Base-by-base conservation (phyloP, 164 flowering plant species). In the Macadamia integrifolia region DNA sequence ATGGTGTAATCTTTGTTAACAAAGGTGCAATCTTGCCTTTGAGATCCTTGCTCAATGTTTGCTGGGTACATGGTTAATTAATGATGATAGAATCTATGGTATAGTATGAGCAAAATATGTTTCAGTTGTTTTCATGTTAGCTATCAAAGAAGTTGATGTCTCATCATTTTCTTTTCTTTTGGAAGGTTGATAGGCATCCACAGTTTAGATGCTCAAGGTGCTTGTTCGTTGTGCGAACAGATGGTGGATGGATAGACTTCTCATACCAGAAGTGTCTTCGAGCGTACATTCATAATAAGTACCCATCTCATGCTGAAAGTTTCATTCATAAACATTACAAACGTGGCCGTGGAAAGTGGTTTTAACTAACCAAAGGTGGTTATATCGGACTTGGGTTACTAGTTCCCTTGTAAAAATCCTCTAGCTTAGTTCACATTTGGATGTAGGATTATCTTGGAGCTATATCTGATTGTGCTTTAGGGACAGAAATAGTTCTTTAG, bases 231-330 rank as follows among this genome's bases (percentile, higher is more conserved):
- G 87, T 90, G 12, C 81, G 92, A 73, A 85, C 85, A 1, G 92
- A 90, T 70, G 94, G 98, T 66, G 86, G 77, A 73, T 88, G 89
- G 94, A 84, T 86, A 63, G 98, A 91, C 75, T 93, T 91, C 78
- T 93, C 97, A 53, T 93, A 89, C 75, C 93, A 88, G 77, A 93
- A 91, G 76, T 91, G 96, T 71, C 78, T 93, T 44, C 84, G 88
- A 64, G 84, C 85, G 49, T 93, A 93, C 71, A 71, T 91, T 53
- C 85, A 87, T 74, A 75, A 72, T 32, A 87, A 89, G 84, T 91
- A 91, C 82, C 98, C 97, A 58, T 71, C 82, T 18, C 49, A 82
- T 75, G 96, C 94, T 17, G 91, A 88, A 55, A 83, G 85, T 69
- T 92, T 86, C 67, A 86, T 90, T 61, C 73, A 80, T 48, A 79